A percentile compares a stretch with the other conserved stretches of the same genome.
phyloP scores from a whole-genome alignment of 2,329 filamentous ascomycete species.

The Trichoderma lentiforme region DNA sequence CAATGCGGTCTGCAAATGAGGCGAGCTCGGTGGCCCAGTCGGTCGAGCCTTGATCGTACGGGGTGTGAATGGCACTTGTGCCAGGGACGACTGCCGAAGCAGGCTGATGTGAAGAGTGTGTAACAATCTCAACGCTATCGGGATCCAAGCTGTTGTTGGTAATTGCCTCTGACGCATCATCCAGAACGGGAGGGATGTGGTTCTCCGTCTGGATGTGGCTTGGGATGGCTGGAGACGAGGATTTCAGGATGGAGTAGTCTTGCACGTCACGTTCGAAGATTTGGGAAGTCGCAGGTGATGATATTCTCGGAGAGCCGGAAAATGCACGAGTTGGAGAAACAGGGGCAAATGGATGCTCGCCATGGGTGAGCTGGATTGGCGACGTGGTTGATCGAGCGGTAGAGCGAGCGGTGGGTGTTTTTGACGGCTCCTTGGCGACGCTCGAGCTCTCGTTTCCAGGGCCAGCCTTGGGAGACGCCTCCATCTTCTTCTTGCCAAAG shows the following conservation, averaged over 20 bases:
- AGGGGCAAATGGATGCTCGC: slow-evolving; percentile 45
- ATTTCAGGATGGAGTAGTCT: slow-evolving; percentile 64
- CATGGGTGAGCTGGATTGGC: slow-evolving; percentile 32
- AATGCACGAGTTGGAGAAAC: slow-evolving; percentile 65
- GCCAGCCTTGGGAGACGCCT: slow-evolving; percentile 38
- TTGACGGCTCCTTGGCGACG: slow-evolving; percentile 36
- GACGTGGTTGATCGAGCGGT: slow-evolving; percentile 38
- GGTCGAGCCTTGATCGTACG: slow-evolving; percentile 41
- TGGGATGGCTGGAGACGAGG: slow-evolving; percentile 81
- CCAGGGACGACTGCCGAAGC: slow-evolving; percentile 66
- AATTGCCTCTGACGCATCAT: slow-evolving; percentile 88
- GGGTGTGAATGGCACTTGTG: slow-evolving; percentile 32
- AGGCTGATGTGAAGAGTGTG: slow-evolving; percentile 77
- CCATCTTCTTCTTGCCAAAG: slow-evolving; percentile 59
- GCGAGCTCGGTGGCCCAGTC: slow-evolving; percentile 58
- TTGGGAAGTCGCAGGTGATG: slow-evolving; percentile 72
- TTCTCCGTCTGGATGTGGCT: slow-evolving; percentile 93
- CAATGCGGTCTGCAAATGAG: slow-evolving; percentile 48
- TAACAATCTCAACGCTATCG: slow-evolving; percentile 89
- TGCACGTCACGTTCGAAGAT: slow-evolving; percentile 97
- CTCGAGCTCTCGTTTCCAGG: slow-evolving; percentile 34
- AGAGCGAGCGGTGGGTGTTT: slow-evolving; percentile 29
- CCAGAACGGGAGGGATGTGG: slow-evolving; percentile 84
- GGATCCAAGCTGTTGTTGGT: slow-evolving; percentile 82
- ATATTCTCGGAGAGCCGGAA: slow-evolving; percentile 68